phyloP scores from a whole-genome alignment of 2,329 filamentous ascomycete genomes.

The Xenoacremonium recifei region DNA sequence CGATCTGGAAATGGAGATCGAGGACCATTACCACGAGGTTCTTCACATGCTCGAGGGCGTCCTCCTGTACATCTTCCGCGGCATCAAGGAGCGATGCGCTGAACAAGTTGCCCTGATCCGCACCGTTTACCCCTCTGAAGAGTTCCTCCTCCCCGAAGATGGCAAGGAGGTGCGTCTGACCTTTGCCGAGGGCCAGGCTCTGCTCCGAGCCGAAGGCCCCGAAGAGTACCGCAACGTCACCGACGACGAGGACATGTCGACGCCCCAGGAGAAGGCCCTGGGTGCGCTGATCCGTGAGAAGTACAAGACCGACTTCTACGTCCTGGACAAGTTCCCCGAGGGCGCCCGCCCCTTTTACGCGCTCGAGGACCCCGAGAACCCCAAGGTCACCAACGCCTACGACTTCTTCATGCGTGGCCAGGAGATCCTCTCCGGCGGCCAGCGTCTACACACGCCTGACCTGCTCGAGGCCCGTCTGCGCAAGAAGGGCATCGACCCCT shows the following conservation, averaged over 20 bases:
- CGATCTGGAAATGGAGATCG: slow-evolving; percentile 88
- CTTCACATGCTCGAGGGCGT: slow-evolving; percentile 69
- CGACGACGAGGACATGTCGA: slow-evolving; percentile 78
- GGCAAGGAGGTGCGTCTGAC: slow-evolving; percentile 75
- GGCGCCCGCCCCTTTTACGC: slow-evolving; percentile 89
- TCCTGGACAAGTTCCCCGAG: slow-evolving; percentile 94
- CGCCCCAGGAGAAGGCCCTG: slow-evolving; percentile 83
- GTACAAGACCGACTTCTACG: slow-evolving; percentile 94
- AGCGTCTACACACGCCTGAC: slow-evolving; percentile 80
- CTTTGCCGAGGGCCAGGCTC: slow-evolving; percentile 75
- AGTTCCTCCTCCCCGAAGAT: slow-evolving; percentile 70
- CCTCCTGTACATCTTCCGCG: slow-evolving; percentile 76
- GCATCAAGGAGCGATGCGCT: slow-evolving; percentile 64
- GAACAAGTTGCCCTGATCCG: slow-evolving; percentile 73
- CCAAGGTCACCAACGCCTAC: slow-evolving; percentile 64
- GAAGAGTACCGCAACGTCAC: slow-evolving; percentile 64
- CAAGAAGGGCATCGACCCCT: slow-evolving; percentile 76
- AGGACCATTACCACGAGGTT: slow-evolving; percentile 75
- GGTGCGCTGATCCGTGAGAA: slow-evolving; percentile 84
- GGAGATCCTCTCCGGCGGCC: slow-evolving; percentile 88
- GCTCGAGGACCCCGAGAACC: slow-evolving; percentile 67
- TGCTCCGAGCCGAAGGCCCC: slow-evolving; percentile 72
- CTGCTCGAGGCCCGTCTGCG: slow-evolving; percentile 77
- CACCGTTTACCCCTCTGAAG: slow-evolving; percentile 72
- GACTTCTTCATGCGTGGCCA: slow-evolving; percentile 93